phyloP scores from a whole-genome alignment of 2,329 filamentous ascomycete genomes.

The Cryphonectria parasitica region DNA sequence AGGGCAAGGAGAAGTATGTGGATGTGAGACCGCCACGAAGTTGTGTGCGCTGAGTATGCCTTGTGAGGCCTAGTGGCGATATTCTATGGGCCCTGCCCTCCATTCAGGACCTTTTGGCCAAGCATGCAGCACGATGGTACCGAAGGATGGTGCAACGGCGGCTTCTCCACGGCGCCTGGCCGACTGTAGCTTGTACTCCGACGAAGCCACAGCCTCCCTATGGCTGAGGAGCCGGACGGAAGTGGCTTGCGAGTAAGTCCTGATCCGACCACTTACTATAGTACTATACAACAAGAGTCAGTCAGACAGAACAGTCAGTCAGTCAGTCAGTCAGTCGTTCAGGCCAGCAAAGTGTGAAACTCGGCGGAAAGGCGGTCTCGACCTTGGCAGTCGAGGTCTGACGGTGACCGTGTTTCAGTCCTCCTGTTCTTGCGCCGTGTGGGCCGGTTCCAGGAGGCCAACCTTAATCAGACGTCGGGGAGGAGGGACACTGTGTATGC shows the following conservation, averaged over 20 bases:
- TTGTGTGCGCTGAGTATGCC: not conserved
- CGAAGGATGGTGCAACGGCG: not conserved
- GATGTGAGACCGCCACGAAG: not conserved
- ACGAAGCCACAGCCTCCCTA: not conserved
- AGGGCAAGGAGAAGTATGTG: not conserved
- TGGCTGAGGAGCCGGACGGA: slow-evolving; percentile 17
- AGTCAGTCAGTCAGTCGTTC: not conserved
- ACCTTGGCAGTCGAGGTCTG: slow-evolving; percentile 15
- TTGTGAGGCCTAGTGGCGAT: not conserved
- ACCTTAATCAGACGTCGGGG: slow-evolving; percentile 20
- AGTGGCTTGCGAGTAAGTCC: not conserved
- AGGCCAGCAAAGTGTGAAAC: slow-evolving; percentile 15
- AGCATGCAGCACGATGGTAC: not conserved
- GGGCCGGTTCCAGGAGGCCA: not conserved
- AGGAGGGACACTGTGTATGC: not conserved
- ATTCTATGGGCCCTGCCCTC: not conserved
- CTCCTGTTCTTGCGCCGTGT: slow-evolving; percentile 1
- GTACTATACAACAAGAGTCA: not conserved
- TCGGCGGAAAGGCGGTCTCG: slow-evolving; percentile 12
- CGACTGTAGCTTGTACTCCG: not conserved
- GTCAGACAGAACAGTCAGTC: not conserved
- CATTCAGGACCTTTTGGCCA: not conserved
- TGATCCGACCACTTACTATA: not conserved
- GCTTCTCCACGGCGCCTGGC: not conserved
- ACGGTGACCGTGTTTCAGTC: slow-evolving; percentile 21